phyloP scores from a whole-genome alignment of 2,329 filamentous ascomycete genomes.

The Leptographium flavum region DNA sequence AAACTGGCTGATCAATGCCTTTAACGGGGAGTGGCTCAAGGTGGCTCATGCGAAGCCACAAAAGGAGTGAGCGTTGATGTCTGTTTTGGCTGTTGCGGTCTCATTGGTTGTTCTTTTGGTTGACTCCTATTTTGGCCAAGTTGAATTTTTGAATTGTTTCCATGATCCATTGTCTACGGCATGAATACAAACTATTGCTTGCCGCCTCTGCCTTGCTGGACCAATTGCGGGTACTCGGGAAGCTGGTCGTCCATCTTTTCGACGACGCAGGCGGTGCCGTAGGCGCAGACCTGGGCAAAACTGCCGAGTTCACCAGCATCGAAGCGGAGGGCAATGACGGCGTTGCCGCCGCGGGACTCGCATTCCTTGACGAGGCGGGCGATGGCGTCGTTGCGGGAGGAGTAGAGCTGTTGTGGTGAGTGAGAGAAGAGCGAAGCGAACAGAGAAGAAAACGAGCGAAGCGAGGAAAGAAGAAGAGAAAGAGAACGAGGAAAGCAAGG shows the following conservation, averaged over 20 bases:
- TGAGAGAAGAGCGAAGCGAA: neutral
- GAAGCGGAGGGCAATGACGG: conserved; percentile 43
- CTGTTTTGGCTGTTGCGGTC: neutral
- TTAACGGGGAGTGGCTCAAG: conserved; percentile 87
- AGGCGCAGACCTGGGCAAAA: conserved; percentile 45
- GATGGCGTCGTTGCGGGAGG: conserved; percentile 43
- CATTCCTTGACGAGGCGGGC: conserved; percentile 40
- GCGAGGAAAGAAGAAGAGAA: conserved; percentile 2
- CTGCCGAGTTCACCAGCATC: conserved; percentile 39
- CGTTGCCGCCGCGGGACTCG: conserved; percentile 43
- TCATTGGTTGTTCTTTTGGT: neutral
- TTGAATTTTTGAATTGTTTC: neutral
- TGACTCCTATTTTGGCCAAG: no score
- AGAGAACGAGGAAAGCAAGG: neutral
- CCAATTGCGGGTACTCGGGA: conserved; percentile 16
- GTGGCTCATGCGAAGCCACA: conserved; percentile 34
- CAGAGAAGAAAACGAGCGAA: neutral
- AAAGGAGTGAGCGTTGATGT: conserved; percentile 2
- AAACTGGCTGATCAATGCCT: conserved; percentile 92
- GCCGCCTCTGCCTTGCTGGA: no score
- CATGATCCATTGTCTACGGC: no score
- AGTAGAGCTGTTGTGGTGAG: conserved; percentile 27
- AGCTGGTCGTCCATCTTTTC: conserved; percentile 33
- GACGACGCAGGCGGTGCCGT: conserved; percentile 43
- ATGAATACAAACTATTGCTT: no score